These are phyloP conservation scores for Saposhnikovia divaricata DNA, from an alignment of 129 eudicot genomes.

Conservation along the genomic window DNA sequence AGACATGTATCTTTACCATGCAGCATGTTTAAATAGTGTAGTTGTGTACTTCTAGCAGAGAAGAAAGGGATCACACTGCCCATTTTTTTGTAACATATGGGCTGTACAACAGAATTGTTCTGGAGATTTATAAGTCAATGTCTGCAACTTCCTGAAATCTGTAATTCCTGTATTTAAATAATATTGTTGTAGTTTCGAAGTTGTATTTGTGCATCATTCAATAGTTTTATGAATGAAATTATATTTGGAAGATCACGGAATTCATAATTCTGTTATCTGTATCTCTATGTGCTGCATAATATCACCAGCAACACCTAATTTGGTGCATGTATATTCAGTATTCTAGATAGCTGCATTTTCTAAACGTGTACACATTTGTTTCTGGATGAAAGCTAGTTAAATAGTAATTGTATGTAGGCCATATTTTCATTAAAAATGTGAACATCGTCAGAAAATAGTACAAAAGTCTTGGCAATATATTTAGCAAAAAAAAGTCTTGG, in stretches of 20 bases:
- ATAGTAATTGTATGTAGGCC: neutral
- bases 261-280: too few relatives aligned
- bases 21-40: neutral
- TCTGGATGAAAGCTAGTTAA: neutral
- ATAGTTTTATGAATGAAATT: neutral
- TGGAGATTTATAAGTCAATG: conserved; percentile 57
- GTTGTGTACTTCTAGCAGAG: neutral
- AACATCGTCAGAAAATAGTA: neutral
- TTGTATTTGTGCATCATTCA: neutral
- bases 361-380: neutral
- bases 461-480: neutral
- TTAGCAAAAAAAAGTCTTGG: too few relatives aligned
- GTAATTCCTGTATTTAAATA: too few relatives aligned
- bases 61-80: neutral
- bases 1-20: neutral
- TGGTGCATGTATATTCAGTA: neutral
- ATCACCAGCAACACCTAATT: neutral
- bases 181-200: too few relatives aligned
- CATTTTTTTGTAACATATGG: neutral
- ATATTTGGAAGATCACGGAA: too few relatives aligned
- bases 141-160: conserved; percentile 23
- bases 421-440: neutral
- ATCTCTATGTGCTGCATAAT: too few relatives aligned
- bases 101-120: conserved; percentile 32
- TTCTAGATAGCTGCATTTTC: neutral